Evolutionary conservation across 2,329 filamentous ascomycete species (phyloP).

Genomic region (Thielaviopsis ethacetica): DNA sequence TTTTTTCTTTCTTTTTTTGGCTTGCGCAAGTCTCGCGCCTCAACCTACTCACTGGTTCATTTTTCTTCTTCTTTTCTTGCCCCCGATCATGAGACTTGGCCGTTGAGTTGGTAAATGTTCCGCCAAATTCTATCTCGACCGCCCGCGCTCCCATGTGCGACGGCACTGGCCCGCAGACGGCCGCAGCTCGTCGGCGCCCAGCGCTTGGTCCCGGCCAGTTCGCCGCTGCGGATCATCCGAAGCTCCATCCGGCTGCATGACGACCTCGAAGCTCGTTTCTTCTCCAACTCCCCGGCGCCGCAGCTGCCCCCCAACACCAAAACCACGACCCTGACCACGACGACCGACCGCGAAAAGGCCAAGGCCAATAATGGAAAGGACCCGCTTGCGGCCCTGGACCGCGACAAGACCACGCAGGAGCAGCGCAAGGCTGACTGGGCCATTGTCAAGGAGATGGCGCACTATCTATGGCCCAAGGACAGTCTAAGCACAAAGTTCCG

Average conservation of each 20-base stretch:
- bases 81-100: not conserved
- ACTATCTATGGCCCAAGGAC: conserved; percentile 91
- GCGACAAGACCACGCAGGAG: conserved; percentile 53
- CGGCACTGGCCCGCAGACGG: conserved; percentile 4
- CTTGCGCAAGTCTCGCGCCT: not conserved
- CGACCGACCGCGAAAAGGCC: not conserved
- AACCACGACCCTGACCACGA: not conserved
- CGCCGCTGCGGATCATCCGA: conserved; percentile 5
- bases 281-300: not conserved
- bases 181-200: conserved; percentile 2
- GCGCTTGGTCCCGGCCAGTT: not conserved
- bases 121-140: conserved; percentile 7
- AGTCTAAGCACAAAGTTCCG: conserved; percentile 56
- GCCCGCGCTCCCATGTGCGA: conserved; percentile 1
- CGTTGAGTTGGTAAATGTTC: conserved; percentile 4
- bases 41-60: not conserved
- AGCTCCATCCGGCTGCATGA: conserved; percentile 7
- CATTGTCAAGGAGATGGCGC: conserved; percentile 95
- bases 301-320: not conserved
- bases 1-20: not conserved
- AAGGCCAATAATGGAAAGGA: conserved; percentile 21
- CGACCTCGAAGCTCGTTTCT: conserved; percentile 6
- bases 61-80: not conserved
- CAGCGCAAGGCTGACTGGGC: conserved; percentile 96
- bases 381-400: conserved; percentile 44